These are phyloP conservation scores for Nicotiana tabacum DNA, from an alignment of 257 asterid genomes.

Conservation along the genomic window DNA sequence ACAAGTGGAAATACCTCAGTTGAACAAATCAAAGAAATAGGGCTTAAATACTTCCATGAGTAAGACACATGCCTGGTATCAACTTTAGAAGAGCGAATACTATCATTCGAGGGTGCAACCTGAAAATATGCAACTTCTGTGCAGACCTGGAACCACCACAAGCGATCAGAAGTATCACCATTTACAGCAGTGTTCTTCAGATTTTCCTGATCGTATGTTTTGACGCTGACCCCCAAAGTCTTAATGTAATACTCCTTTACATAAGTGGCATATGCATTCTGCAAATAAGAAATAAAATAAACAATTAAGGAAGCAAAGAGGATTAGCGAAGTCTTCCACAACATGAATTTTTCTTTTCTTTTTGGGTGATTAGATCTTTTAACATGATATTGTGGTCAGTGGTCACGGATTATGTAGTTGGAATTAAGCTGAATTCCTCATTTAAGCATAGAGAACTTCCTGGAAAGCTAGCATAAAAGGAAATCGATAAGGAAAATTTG, in stretches of 20 bases:
- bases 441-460: neutral
- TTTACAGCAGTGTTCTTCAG: slow-evolving; percentile 48
- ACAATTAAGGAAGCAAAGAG: neutral
- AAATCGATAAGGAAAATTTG: neutral
- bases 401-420: neutral
- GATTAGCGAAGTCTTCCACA: neutral
- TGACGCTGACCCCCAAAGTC: slow-evolving; percentile 46
- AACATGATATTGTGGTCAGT: neutral
- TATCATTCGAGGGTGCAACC: slow-evolving; percentile 91
- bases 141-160: slow-evolving; percentile 99
- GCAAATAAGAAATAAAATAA: slow-evolving; percentile 21
- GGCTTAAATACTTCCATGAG: neutral
- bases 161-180: slow-evolving; percentile 48
- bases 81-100: slow-evolving; percentile 76
- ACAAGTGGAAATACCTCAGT: neutral
- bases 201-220: slow-evolving; percentile 64
- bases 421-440: neutral
- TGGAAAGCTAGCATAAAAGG: neutral
- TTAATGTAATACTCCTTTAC: slow-evolving; percentile 55
- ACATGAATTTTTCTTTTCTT: neutral
- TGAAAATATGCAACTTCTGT: slow-evolving; percentile 98
- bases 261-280: slow-evolving; percentile 86
- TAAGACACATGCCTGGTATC: slow-evolving; percentile 55
- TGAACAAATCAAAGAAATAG: neutral
- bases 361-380: neutral